Evolutionary conservation across 306 rosid species (phyloP).

Genomic region (Notholithocarpus densiflorus): DNA sequence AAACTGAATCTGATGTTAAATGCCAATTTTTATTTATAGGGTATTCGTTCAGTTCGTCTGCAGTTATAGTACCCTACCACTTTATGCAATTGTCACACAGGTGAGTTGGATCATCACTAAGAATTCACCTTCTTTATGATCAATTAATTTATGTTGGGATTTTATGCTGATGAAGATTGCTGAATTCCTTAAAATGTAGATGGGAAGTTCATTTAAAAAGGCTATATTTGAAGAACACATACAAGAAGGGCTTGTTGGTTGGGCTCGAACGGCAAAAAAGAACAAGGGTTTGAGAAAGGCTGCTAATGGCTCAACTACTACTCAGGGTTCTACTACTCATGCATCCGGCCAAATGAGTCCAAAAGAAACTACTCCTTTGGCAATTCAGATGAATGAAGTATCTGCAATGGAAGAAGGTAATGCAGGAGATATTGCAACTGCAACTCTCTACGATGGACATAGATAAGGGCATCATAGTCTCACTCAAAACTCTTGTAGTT

Average conservation of each 20-base stretch:
- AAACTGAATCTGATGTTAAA: neutral
- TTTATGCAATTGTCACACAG: slow-evolving; percentile 37
- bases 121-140: neutral
- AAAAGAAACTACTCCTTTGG: slow-evolving; percentile 3
- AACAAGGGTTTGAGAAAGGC: slow-evolving; percentile 16
- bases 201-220: slow-evolving; percentile 35
- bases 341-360: neutral
- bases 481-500: neutral
- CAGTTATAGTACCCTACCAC: slow-evolving; percentile 37
- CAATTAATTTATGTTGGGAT: neutral
- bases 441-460: neutral
- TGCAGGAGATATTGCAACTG: neutral
- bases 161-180: neutral
- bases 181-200: slow-evolving; percentile 13
- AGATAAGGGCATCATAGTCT: neutral
- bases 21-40: slow-evolving; percentile 8
- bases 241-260: slow-evolving; percentile 28
- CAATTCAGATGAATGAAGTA: neutral
- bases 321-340: neutral
- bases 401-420: slow-evolving; percentile 1
- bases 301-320: slow-evolving; percentile 1
- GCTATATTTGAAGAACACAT: slow-evolving; percentile 30
- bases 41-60: slow-evolving; percentile 30
- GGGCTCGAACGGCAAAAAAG: slow-evolving; percentile 28
- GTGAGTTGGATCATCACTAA: neutral